Base-by-base conservation (phyloP, 1,284 basidiomycete species). In the Butyriboletus appendiculatus region DNA sequence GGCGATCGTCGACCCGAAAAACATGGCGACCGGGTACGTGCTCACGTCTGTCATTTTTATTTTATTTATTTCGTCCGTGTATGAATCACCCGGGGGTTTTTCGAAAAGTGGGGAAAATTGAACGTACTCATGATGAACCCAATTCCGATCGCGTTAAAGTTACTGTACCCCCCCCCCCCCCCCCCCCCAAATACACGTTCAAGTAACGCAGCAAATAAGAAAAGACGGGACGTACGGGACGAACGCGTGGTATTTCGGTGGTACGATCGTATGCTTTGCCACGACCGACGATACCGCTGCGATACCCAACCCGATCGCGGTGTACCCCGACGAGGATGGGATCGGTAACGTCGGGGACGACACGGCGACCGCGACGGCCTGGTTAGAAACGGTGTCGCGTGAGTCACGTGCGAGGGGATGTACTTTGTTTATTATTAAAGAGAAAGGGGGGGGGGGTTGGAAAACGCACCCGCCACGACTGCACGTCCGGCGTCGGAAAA, bases 391-490 rank as follows among this genome's bases (percentile, higher is more conserved):
- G 26, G 26, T 26, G 9, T 26, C 26, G 26, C 7, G 26, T 26
- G 26, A 24, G 24, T 24, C 22, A 22, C 22, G 22, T 22, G 22
- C 22, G 22, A 22, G 22, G 4, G 22, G 22, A 22, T 22, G n/a
- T n/a, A n/a, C n/a, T n/a, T n/a, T n/a, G n/a, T n/a, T n/a, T n/a
- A n/a, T n/a, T n/a, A n/a, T n/a, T n/a, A n/a, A n/a, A n/a, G n/a
- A n/a, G n/a, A n/a, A n/a, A n/a, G n/a, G n/a, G n/a, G n/a, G n/a
- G n/a, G n/a, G n/a, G n/a, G n/a, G n/a, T n/a, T n/a, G n/a, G n/a
- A n/a, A n/a, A n/a, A 24, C 26, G 47, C 52, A 79, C 76, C 37
- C 56, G 47, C 65, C 56, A 67, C 32, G 63, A 52, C 37, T 68
- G 66, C 3, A 65, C 60, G 38, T 66, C 62, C 14, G 55, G 59